These are phyloP conservation scores for Talaromyces rugulosus DNA, from an alignment of 2,329 filamentous ascomycete genomes.

Conservation along the genomic window DNA sequence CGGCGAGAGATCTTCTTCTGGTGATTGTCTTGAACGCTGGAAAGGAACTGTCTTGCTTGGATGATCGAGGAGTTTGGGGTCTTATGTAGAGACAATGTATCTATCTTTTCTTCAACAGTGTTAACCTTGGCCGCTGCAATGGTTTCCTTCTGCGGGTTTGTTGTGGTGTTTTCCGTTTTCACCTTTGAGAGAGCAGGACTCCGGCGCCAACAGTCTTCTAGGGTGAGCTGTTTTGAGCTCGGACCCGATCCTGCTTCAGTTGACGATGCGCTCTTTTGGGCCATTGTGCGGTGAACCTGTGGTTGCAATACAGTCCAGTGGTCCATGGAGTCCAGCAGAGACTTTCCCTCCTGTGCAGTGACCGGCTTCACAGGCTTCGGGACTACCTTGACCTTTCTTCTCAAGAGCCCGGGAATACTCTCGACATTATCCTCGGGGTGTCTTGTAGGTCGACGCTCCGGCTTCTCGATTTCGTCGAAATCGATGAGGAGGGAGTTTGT, in stretches of 20 bases:
- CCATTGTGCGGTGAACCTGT: constrained; percentile 26
- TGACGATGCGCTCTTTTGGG: constrained; percentile 22
- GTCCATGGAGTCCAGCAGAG: background rate
- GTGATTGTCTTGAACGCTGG: background rate
- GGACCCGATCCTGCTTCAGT: constrained; percentile 15
- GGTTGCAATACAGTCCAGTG: background rate
- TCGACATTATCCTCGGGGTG: background rate
- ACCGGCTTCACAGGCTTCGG: background rate
- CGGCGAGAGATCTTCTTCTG: background rate
- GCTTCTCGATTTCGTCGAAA: background rate
- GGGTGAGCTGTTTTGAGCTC: constrained; percentile 23
- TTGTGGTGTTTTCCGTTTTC: background rate
- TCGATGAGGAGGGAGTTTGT: background rate
- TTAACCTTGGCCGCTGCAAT: background rate
- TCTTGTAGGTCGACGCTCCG: background rate
- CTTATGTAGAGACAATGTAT: background rate
- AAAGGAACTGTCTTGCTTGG: background rate
- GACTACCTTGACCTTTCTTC: background rate
- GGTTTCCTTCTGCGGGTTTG: background rate
- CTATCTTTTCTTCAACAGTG: background rate
- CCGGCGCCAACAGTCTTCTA: constrained; percentile 27
- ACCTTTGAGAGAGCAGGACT: background rate
- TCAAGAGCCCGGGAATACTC: background rate
- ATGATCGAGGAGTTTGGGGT: background rate
- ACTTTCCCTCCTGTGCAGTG: background rate